phyloP scores from a whole-genome alignment of 2,329 filamentous ascomycete species.

The Pestalotiopsis sp. region DNA sequence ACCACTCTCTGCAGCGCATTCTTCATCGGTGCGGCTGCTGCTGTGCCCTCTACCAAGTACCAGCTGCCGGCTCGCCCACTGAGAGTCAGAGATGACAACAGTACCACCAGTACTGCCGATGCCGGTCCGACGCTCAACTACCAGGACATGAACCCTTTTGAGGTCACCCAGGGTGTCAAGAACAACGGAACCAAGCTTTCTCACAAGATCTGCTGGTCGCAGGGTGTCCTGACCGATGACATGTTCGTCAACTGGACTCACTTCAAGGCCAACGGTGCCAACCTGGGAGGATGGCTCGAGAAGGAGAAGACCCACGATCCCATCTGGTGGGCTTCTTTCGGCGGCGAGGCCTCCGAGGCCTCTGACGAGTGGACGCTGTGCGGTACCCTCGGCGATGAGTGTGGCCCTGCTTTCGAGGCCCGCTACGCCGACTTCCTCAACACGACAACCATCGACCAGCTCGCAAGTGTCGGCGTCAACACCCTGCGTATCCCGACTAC shows the following conservation, averaged over 20 bases:
- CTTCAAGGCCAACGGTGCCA: constrained; percentile 8
- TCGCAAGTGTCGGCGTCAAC: constrained; percentile 33
- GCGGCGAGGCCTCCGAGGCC: constrained; percentile 15
- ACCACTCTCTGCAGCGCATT: not conserved
- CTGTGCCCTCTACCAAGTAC: not conserved
- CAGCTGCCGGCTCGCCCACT: not conserved
- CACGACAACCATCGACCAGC: constrained; percentile 32
- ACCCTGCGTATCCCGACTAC: constrained; percentile 37
- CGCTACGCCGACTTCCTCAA: constrained; percentile 33
- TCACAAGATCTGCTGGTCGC: constrained; percentile 3
- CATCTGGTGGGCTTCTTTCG: constrained; percentile 1
- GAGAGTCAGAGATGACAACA: not conserved
- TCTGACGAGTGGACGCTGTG: constrained; percentile 39
- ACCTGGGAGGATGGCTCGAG: constrained; percentile 4
- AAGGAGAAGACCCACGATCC: constrained; percentile 6
- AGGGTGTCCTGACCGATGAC: constrained; percentile 3
- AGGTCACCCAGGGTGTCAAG: not conserved
- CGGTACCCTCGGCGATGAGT: constrained; percentile 28
- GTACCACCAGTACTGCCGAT: not conserved
- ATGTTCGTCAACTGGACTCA: constrained; percentile 3
- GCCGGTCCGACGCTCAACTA: not conserved
- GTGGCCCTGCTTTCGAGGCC: constrained; percentile 30
- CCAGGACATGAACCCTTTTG: constrained; percentile 6
- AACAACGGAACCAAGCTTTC: not conserved
- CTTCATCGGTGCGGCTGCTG: not conserved